Evolutionary conservation across 2,329 filamentous ascomycete species (phyloP).

Genomic region (Cercospora sesami): DNA sequence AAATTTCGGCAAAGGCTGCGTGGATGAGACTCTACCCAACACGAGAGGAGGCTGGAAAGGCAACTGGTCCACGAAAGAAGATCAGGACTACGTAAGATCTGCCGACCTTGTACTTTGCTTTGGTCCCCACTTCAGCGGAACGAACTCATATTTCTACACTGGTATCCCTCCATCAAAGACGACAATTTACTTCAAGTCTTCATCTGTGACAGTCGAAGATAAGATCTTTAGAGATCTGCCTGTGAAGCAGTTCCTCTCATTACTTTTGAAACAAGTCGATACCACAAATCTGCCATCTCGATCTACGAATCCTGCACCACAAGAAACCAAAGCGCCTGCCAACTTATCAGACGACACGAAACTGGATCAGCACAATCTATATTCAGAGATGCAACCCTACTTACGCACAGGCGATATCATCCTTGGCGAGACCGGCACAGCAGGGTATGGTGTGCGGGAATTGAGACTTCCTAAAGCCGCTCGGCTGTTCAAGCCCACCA

Average conservation of each 20-base stretch:
- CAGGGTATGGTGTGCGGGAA: constrained; percentile 86
- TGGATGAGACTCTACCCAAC: constrained; percentile 52
- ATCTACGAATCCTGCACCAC: constrained; percentile 1
- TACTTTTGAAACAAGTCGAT: constrained; percentile 15
- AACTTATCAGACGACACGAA: background rate
- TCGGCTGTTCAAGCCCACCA: constrained; percentile 74
- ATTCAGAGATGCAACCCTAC: constrained; percentile 7
- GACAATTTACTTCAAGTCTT: constrained; percentile 41
- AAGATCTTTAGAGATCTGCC: constrained; percentile 25
- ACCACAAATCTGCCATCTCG: background rate
- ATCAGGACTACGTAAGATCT: constrained; percentile 16
- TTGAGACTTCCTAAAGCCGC: constrained; percentile 74
- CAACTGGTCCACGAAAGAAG: constrained; percentile 25
- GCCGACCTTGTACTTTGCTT: constrained; percentile 23
- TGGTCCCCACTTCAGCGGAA: constrained; percentile 22
- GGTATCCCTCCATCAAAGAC: constrained; percentile 42
- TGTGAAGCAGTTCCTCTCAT: constrained; percentile 16
- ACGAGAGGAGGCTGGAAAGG: constrained; percentile 54
- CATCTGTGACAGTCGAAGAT: constrained; percentile 38
- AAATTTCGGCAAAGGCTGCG: constrained; percentile 53
- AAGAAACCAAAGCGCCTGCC: background rate
- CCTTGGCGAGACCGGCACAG: constrained; percentile 82
- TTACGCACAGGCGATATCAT: constrained; percentile 63
- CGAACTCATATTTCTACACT: constrained; percentile 42
- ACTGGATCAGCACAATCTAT: constrained; percentile 14